phyloP scores from a whole-genome alignment of 2,329 filamentous ascomycete genomes.

The Colletotrichum zoysiae region DNA sequence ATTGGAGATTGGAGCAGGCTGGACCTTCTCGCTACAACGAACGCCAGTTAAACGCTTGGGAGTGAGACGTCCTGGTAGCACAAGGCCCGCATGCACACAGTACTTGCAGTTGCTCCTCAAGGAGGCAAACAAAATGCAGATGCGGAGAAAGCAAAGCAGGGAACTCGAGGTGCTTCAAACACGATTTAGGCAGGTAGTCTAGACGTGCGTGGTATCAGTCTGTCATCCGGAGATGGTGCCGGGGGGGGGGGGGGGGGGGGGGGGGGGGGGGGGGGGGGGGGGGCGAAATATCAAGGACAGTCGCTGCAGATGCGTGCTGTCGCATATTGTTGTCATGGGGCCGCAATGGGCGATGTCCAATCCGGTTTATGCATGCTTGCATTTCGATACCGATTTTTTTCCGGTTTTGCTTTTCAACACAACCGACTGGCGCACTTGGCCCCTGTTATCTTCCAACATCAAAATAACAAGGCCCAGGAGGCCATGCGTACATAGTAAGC shows the following conservation, averaged over 20 bases:
- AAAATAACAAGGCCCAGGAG: neutral
- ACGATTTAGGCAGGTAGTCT: neutral
- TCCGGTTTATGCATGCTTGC: no score
- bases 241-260: no score
- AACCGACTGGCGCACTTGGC: neutral
- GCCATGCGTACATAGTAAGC: no score
- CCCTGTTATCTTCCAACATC: neutral
- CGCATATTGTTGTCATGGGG: neutral
- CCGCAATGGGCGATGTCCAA: no score
- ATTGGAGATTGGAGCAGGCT: neutral
- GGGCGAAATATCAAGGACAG: neutral
- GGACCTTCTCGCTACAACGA: neutral
- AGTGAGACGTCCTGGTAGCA: neutral
- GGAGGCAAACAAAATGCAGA: neutral
- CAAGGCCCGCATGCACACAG: neutral
- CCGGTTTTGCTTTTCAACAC: no score
- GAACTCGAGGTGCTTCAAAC: neutral
- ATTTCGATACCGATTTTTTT: no score
- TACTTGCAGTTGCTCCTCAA: neutral
- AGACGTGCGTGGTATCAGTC: no score
- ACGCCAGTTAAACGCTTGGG: no score
- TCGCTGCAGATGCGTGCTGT: neutral
- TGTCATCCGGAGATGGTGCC: no score
- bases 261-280: no score
- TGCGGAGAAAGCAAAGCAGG: neutral